A percentile compares a stretch with the other conserved stretches of the same genome.
Conservation (phyloP, 305 asterid genomes). For the Fraxinus xanthoxyloides region DNA sequence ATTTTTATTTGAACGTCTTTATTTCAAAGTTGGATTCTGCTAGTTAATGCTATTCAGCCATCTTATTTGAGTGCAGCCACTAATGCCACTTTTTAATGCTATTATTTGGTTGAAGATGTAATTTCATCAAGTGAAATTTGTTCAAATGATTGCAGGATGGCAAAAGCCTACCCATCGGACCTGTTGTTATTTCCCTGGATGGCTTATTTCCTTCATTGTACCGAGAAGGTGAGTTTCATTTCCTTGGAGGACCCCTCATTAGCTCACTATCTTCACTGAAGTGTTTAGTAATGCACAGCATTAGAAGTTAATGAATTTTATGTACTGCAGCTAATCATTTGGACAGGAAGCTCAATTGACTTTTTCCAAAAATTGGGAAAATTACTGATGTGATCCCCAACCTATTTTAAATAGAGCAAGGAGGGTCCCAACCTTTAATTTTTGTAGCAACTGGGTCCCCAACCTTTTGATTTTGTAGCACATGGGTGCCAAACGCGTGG, state of each 20-base stretch:
- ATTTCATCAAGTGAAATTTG: background rate
- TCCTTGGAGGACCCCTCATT: background rate
- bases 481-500: background rate
- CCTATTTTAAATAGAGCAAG: background rate
- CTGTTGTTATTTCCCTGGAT: constrained; percentile 98
- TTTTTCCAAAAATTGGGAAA: background rate
- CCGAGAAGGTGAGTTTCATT: constrained; percentile 70
- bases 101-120: background rate
- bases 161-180: constrained; percentile 88
- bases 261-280: background rate
- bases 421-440: background rate
- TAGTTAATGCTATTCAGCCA: background rate
- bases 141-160: constrained; percentile 31
- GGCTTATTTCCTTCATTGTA: constrained; percentile 92
- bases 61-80: background rate
- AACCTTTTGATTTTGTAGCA: background rate
- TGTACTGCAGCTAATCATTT: background rate
- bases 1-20: background rate
- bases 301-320: background rate
- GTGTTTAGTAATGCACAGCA: background rate
- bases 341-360: background rate
- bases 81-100: background rate
- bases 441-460: background rate
- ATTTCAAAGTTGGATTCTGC: background rate
- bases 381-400: background rate